phyloP scores from a whole-genome alignment of 192 early-diverging fungal genomes.

The Coemansia sp. region DNA sequence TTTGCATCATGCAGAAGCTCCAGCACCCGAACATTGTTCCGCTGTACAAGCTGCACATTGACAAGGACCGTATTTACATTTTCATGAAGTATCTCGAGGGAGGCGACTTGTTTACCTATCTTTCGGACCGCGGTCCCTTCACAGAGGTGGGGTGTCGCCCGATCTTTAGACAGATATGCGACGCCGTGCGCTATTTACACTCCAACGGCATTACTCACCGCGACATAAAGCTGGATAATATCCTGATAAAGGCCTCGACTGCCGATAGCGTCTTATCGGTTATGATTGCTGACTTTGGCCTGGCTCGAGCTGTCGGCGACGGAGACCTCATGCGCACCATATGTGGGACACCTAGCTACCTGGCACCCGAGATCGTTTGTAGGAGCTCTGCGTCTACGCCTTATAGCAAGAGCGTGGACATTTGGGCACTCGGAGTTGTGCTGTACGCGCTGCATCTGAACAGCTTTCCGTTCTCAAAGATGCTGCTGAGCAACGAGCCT shows the following conservation, averaged over 20 bases:
- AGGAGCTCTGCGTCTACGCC: slow-evolving; percentile 33
- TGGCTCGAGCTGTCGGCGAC: slow-evolving; percentile 52
- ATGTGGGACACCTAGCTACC: slow-evolving; percentile 59
- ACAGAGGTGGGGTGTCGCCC: slow-evolving; percentile 39
- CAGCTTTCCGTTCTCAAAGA: slow-evolving; percentile 45
- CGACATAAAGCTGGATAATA: slow-evolving; percentile 89
- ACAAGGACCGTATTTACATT: slow-evolving; percentile 52
- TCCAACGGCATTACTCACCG: slow-evolving; percentile 83
- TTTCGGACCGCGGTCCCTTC: slow-evolving; percentile 39
- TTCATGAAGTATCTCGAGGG: slow-evolving; percentile 54
- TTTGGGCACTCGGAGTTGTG: slow-evolving; percentile 54
- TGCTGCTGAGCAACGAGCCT: slow-evolving; percentile 15
- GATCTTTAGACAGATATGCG: slow-evolving; percentile 50
- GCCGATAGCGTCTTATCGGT: slow-evolving; percentile 18
- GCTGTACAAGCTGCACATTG: slow-evolving; percentile 41
- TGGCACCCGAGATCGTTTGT: slow-evolving; percentile 56
- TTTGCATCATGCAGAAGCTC: slow-evolving; percentile 43
- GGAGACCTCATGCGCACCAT: slow-evolving; percentile 54
- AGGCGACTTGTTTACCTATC: slow-evolving; percentile 49
- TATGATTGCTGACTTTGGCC: slow-evolving; percentile 70
- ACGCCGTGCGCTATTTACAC: slow-evolving; percentile 73
- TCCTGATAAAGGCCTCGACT: slow-evolving; percentile 41
- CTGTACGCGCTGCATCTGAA: slow-evolving; percentile 45
- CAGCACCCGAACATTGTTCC: slow-evolving; percentile 44
- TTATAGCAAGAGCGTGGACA: slow-evolving; percentile 49